These are phyloP conservation scores for Kluyveromyces nonfermentans DNA, from an alignment of 805 yeast species.

Conservation along the genomic window DNA sequence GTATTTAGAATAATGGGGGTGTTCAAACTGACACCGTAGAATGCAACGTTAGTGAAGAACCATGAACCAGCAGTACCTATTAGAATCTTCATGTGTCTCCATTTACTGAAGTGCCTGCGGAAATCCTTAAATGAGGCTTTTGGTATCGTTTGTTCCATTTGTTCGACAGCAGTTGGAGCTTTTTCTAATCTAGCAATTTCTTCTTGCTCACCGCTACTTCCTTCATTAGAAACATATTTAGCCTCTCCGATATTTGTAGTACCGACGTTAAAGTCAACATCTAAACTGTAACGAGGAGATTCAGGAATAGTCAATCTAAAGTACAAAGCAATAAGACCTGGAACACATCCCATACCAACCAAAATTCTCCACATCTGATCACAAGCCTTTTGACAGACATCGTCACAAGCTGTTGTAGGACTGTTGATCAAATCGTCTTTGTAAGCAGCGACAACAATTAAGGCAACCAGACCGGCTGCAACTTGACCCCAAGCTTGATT, in stretches of 20 bases:
- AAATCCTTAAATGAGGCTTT: slow-evolving; percentile 77
- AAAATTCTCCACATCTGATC: slow-evolving; percentile 94
- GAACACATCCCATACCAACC: slow-evolving; percentile 84
- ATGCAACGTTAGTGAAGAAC: slow-evolving; percentile 86
- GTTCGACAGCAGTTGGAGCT: slow-evolving; percentile 43
- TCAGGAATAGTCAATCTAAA: slow-evolving; percentile 91
- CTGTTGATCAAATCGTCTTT: slow-evolving; percentile 50
- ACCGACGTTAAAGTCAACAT: slow-evolving; percentile 53
- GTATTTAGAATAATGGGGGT: slow-evolving; percentile 69
- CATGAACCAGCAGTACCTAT: slow-evolving; percentile 88
- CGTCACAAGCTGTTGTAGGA: slow-evolving; percentile 51
- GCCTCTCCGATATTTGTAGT: slow-evolving; percentile 52
- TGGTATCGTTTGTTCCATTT: slow-evolving; percentile 41
- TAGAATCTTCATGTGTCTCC: slow-evolving; percentile 79
- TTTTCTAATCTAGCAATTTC: slow-evolving; percentile 37
- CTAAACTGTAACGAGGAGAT: slow-evolving; percentile 86
- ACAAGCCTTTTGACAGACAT: slow-evolving; percentile 61
- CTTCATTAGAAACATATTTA: slow-evolving; percentile 40
- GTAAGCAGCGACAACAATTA: slow-evolving; percentile 69
- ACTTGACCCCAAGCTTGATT: slow-evolving; percentile 97
- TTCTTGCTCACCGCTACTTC: slow-evolving; percentile 43
- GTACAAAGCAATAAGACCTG: slow-evolving; percentile 76
- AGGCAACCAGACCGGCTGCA: slow-evolving; percentile 74
- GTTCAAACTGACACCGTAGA: slow-evolving; percentile 81
- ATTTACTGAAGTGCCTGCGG: slow-evolving; percentile 61